Conservation (phyloP, 768 basidiomycete genomes). For the Auricularia cornea region DNA sequence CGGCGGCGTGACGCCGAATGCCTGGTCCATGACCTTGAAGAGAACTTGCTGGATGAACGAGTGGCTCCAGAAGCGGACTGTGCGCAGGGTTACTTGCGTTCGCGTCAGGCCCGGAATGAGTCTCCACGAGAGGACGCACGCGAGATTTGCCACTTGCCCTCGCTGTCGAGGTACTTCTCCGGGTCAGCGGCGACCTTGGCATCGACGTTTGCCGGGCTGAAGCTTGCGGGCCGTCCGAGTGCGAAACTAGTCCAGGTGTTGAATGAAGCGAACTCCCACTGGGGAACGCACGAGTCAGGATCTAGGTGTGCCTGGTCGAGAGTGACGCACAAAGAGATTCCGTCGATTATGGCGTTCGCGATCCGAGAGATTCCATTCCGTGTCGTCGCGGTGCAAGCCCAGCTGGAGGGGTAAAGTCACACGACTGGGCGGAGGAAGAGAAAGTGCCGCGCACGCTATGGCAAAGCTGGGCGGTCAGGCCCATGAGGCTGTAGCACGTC, state of each 20-base stretch:
- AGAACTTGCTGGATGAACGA: conserved; percentile 5
- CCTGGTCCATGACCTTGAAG: conserved; percentile 10
- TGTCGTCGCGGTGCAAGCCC: not conserved
- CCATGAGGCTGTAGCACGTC: not conserved
- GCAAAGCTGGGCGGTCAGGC: not conserved
- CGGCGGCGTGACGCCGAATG: conserved; percentile 8
- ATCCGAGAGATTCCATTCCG: not conserved
- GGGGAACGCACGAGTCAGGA: not conserved
- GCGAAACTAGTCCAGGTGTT: not conserved
- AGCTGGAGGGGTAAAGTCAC: not conserved
- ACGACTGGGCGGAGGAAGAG: not conserved
- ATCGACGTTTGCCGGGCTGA: conserved; percentile 1
- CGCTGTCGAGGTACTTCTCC: not conserved
- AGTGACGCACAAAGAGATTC: not conserved
- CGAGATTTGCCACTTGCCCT: not conserved
- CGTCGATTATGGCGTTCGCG: not conserved
- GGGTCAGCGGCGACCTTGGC: not conserved
- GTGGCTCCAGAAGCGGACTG: conserved; percentile 4
- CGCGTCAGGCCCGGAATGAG: not conserved
- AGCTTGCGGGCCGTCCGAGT: not conserved
- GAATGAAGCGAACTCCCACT: not conserved
- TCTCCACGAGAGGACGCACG: not conserved
- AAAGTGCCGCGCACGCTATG: not conserved
- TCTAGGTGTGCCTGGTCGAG: not conserved
- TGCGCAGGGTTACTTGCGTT: no score